Conservation (phyloP, 208 protist genomes). For the Naegleria gruberi region DNA sequence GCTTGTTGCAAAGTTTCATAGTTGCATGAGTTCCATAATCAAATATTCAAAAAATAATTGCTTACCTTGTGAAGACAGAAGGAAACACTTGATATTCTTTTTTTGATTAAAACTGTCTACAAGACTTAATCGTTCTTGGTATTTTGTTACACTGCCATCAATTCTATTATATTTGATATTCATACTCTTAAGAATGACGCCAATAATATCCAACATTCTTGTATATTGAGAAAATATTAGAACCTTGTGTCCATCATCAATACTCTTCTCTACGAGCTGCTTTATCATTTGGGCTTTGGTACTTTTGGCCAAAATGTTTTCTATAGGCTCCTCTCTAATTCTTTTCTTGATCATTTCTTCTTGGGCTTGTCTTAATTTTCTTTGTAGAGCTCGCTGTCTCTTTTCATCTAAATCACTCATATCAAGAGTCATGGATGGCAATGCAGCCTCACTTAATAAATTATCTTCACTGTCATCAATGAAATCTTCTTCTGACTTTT, state of each 20-base stretch:
- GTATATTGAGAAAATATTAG: background rate
- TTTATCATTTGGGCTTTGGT: background rate
- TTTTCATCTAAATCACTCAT: background rate
- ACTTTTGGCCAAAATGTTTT: background rate
- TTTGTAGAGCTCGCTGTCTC: background rate
- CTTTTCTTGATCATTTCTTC: background rate
- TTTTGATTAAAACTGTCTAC: slow-evolving; percentile 74
- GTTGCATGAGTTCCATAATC: too few relatives aligned
- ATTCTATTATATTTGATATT: background rate
- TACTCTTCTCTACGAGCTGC: background rate
- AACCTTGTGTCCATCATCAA: background rate
- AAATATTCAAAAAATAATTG: too few relatives aligned
- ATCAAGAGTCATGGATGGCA: background rate
- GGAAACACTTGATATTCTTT: slow-evolving; percentile 31
- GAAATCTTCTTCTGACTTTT: background rate
- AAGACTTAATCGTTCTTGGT: slow-evolving; percentile 22
- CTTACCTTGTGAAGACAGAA: slow-evolving; percentile 88
- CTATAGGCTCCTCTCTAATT: background rate
- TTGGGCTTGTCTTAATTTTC: background rate
- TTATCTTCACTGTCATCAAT: background rate
- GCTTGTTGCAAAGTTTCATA: too few relatives aligned
- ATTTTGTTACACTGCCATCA: background rate
- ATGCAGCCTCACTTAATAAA: background rate
- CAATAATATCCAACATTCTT: slow-evolving; percentile 2
- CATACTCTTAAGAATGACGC: background rate